Evolutionary conservation across 2,329 filamentous ascomycete species (phyloP).

Genomic region (Macrophomina phaseolina): DNA sequence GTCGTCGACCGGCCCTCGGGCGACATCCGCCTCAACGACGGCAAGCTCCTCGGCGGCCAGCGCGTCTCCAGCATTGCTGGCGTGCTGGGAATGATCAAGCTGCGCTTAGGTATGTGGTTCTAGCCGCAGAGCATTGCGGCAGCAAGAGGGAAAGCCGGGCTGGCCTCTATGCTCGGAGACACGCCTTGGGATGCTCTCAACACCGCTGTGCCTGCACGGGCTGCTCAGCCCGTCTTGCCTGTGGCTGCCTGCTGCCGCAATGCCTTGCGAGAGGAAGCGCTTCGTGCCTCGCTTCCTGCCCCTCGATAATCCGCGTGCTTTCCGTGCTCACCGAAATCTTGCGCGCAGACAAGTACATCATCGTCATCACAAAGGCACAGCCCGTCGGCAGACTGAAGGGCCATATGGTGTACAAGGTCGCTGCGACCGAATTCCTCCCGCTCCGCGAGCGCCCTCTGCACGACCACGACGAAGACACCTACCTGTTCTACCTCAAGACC

Average conservation of each 20-base stretch:
- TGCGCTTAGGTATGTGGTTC: constrained; percentile 75
- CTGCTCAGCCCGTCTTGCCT: constrained; percentile 3
- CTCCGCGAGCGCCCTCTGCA: constrained; percentile 90
- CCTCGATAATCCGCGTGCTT: not conserved
- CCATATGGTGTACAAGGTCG: constrained; percentile 93
- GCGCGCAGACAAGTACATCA: constrained; percentile 89
- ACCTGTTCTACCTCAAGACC: constrained; percentile 79
- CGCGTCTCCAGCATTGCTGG: constrained; percentile 93
- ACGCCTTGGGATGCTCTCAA: not conserved
- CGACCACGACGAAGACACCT: constrained; percentile 93
- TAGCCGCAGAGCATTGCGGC: not conserved
- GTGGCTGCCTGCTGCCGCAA: constrained; percentile 31
- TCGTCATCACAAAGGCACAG: constrained; percentile 93
- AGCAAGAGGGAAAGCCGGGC: not conserved
- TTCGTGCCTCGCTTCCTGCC: not conserved
- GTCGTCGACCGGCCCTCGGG: constrained; percentile 92
- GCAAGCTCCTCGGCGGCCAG: constrained; percentile 74
- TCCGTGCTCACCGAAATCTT: not conserved
- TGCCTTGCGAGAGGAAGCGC: constrained; percentile 2
- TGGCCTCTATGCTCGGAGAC: not conserved
- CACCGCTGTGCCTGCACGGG: not conserved
- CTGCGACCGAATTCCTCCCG: constrained; percentile 89
- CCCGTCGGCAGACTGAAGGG: constrained; percentile 90
- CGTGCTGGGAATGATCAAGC: constrained; percentile 90
- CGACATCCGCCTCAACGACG: constrained; percentile 84